A percentile compares a stretch with the other conserved stretches of the same genome.
Conservation (phyloP, 1,284 basidiomycete species). For the Cryptococcus amylolentus region DNA sequence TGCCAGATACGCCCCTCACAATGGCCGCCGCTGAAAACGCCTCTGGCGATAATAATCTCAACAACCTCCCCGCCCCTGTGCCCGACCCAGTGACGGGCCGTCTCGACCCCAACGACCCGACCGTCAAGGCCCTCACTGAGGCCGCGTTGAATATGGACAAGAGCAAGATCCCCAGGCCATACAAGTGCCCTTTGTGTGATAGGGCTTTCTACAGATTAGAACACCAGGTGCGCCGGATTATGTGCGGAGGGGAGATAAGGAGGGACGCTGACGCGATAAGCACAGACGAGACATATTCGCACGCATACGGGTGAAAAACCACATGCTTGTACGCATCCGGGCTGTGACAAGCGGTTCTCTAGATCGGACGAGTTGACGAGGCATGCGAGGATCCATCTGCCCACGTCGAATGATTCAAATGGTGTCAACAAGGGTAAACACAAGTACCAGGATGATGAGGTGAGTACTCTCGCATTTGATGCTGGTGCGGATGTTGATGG, state of each 20-base stretch:
- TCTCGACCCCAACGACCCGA: slow-evolving; percentile 51
- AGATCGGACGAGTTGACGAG: slow-evolving; percentile 95
- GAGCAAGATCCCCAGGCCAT: slow-evolving; percentile 66
- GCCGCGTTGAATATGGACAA: slow-evolving; percentile 53
- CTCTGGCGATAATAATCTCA: slow-evolving; percentile 8
- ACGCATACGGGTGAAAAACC: slow-evolving; percentile 99
- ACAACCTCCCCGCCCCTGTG: slow-evolving; percentile 22
- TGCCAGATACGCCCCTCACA: slow-evolving; percentile 13
- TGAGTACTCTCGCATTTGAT: slow-evolving; percentile 16
- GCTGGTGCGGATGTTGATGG: slow-evolving; percentile 1
- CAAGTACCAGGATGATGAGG: slow-evolving; percentile 36
- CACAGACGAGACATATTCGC: slow-evolving; percentile 90
- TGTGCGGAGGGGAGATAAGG: neutral
- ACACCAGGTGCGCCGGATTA: slow-evolving; percentile 65
- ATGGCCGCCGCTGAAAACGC: slow-evolving; percentile 9
- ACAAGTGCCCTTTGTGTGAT: slow-evolving; percentile 93
- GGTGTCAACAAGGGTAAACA: slow-evolving; percentile 29
- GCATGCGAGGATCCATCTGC: slow-evolving; percentile 86
- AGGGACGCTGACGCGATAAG: slow-evolving; percentile 15
- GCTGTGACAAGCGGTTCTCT: slow-evolving; percentile 98
- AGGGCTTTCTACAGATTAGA: slow-evolving; percentile 86
- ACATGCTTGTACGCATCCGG: slow-evolving; percentile 84
- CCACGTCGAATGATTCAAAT: slow-evolving; percentile 34
- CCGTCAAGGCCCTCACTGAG: slow-evolving; percentile 50
- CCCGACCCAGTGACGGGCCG: slow-evolving; percentile 50